Conservation (phyloP, 106 monocot genomes). For the Allium cepa region DNA sequence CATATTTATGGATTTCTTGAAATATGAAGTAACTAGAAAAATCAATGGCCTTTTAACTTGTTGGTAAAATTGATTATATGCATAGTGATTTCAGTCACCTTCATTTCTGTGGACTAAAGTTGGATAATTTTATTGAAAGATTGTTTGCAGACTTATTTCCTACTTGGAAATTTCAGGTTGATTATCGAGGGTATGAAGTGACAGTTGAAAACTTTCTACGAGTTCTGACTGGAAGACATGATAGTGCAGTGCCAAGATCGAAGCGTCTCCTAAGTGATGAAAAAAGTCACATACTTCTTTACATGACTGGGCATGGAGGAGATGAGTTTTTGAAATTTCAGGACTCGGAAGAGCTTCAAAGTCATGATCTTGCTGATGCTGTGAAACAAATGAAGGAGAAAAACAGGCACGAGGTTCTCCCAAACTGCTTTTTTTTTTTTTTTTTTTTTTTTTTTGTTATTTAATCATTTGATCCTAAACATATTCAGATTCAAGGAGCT, state of each 20-base stretch:
- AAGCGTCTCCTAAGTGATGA: conserved; percentile 94
- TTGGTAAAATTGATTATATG: too few relatives aligned
- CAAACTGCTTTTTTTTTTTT: neutral
- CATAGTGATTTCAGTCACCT: too few relatives aligned
- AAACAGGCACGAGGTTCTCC: conserved; percentile 31
- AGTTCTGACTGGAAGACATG: conserved; percentile 90
- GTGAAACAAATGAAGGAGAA: conserved; percentile 99
- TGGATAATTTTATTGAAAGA: conserved; percentile 1
- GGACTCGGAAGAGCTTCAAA: conserved; percentile 93
- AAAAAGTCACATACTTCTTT: conserved; percentile 91
- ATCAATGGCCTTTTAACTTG: too few relatives aligned
- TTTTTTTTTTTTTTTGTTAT: neutral
- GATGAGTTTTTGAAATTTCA: conserved; percentile 98
- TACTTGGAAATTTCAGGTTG: conserved; percentile 44
- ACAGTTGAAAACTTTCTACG: conserved; percentile 95
- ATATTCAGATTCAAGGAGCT: conserved; percentile 90
- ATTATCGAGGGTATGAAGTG: conserved; percentile 99
- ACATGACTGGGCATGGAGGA: conserved; percentile 98
- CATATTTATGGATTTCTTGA: too few relatives aligned
- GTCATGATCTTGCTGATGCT: conserved; percentile 99
- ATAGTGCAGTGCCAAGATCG: conserved; percentile 88
- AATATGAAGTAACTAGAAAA: too few relatives aligned
- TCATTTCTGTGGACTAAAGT: neutral
- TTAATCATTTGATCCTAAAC: neutral
- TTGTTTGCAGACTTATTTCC: neutral